phyloP scores from a whole-genome alignment of 306 rosid species.

The Pterocarpus macrocarpus region DNA sequence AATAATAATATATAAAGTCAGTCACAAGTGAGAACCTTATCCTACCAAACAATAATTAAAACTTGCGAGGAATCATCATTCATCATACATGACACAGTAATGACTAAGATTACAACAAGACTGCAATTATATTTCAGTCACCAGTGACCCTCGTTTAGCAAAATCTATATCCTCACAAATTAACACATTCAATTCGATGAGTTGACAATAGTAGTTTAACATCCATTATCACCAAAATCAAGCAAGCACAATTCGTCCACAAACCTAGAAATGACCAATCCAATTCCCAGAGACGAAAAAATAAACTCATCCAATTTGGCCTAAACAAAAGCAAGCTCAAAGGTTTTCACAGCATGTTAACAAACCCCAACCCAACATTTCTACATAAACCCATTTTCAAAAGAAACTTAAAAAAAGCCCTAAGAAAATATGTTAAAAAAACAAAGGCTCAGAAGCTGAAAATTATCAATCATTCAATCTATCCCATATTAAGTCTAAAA shows the following conservation, averaged over 20 bases:
- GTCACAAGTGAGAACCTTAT: neutral
- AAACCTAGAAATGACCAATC: slow-evolving; percentile 10
- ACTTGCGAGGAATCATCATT: neutral
- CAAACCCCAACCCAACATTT: slow-evolving; percentile 10
- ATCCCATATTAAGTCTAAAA: neutral
- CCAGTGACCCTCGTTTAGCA: neutral
- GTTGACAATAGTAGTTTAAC: neutral
- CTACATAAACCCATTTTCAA: neutral
- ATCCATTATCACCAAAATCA: slow-evolving; percentile 19
- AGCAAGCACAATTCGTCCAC: neutral
- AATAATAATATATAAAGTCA: slow-evolving; percentile 11
- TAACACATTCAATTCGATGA: neutral
- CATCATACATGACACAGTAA: neutral
- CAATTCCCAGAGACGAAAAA: neutral
- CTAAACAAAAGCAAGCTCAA: neutral
- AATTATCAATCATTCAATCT: neutral
- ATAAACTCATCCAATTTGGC: neutral
- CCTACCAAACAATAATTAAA: neutral
- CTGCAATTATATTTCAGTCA: neutral
- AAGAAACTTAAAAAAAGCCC: neutral
- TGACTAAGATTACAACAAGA: neutral
- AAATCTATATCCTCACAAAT: slow-evolving; percentile 10
- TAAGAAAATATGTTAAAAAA: neutral
- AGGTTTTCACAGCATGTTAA: neutral
- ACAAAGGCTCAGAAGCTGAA: neutral